Evolutionary conservation across 2,329 filamentous ascomycete species (phyloP).

Genomic region (Metarhizium rileyi): DNA sequence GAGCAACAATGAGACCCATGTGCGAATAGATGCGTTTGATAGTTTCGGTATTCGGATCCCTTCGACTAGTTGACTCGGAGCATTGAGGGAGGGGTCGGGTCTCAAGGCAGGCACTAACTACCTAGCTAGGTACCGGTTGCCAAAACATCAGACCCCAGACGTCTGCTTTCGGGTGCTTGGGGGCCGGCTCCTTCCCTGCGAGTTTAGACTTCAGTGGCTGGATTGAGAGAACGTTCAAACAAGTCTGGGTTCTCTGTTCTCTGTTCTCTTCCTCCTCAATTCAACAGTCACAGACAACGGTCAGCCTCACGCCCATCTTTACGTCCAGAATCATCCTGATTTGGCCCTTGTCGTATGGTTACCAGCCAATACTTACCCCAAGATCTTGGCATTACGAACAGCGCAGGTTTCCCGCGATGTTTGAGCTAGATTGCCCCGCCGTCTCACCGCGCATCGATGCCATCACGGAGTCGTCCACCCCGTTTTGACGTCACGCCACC

Average conservation of each 20-base stretch:
- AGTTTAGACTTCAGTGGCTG: neutral
- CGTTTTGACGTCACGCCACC: constrained; percentile 1
- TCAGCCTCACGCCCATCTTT: neutral
- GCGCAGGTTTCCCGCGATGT: neutral
- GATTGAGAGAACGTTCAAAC: neutral
- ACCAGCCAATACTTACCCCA: neutral
- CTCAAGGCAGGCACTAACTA: too few relatives aligned
- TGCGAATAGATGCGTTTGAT: too few relatives aligned
- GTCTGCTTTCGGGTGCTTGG: neutral
- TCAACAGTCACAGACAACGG: neutral
- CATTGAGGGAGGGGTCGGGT: too few relatives aligned
- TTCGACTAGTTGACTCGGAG: too few relatives aligned
- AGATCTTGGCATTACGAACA: constrained; percentile 1
- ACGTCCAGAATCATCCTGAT: neutral
- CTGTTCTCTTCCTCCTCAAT: neutral
- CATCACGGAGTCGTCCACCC: neutral
- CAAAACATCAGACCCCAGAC: too few relatives aligned
- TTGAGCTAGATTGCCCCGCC: neutral
- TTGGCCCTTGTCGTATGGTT: neutral
- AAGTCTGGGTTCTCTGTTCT: neutral
- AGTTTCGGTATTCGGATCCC: too few relatives aligned
- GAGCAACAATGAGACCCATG: neutral
- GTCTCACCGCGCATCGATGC: neutral
- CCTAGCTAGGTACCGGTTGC: too few relatives aligned
- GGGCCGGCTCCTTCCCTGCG: neutral